phyloP scores from a whole-genome alignment of 768 basidiomycete genomes.

The Suillus lakei region DNA sequence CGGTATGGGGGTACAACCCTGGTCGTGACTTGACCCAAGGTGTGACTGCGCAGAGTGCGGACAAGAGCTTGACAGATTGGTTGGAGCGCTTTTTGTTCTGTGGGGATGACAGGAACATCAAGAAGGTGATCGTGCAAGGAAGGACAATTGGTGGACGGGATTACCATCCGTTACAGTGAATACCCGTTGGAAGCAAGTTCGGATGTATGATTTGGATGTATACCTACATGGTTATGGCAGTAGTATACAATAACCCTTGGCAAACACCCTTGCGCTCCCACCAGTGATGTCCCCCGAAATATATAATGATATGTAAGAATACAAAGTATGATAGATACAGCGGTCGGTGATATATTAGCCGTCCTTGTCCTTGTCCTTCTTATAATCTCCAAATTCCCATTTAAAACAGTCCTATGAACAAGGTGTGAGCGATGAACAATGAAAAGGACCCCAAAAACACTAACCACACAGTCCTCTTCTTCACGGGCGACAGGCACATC shows the following conservation, averaged over 20 bases:
- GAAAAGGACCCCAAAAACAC: constrained; percentile 21
- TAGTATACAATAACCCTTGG: background rate
- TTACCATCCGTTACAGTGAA: constrained; percentile 16
- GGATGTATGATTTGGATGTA: background rate
- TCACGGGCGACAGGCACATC: constrained; percentile 61
- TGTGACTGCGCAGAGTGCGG: constrained; percentile 27
- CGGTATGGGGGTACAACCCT: constrained; percentile 49
- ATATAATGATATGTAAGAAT: constrained; percentile 7
- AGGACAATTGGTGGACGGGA: constrained; percentile 72
- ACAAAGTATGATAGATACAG: constrained; percentile 10
- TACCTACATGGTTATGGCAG: background rate
- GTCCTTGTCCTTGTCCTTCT: constrained; percentile 31
- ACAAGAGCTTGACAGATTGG: constrained; percentile 50
- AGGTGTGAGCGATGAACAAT: background rate
- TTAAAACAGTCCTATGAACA: constrained; percentile 72
- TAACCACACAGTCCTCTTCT: constrained; percentile 68
- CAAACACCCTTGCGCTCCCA: background rate
- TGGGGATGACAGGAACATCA: constrained; percentile 86
- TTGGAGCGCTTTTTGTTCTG: constrained; percentile 88
- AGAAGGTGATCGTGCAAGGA: constrained; percentile 85
- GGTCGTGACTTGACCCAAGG: constrained; percentile 38
- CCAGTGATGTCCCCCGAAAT: too few species aligned
- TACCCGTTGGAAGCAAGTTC: background rate
- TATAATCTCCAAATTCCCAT: constrained; percentile 70
- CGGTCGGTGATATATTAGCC: background rate